phyloP scores from a whole-genome alignment of 371 early-diverging fungal genomes.

The Mucor sp. region DNA sequence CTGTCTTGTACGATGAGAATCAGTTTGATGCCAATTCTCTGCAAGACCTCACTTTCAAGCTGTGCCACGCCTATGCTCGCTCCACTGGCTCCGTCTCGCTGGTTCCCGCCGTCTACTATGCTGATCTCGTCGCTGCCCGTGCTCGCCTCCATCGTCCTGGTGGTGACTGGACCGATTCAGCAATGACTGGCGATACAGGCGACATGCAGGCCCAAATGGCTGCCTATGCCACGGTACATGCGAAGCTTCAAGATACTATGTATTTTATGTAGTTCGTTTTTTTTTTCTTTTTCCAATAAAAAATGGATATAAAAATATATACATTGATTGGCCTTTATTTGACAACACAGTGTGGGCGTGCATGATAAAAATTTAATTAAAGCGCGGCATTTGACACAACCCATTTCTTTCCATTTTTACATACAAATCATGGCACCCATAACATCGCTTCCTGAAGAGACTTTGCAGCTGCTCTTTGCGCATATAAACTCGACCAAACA shows the following conservation, averaged over 20 bases:
- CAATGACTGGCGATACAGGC: conserved; percentile 36
- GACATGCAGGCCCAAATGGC: conserved; percentile 43
- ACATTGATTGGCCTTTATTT: too few relatives aligned
- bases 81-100: conserved; percentile 84
- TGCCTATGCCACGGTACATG: conserved; percentile 39
- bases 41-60: conserved; percentile 81
- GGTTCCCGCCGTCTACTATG: conserved; percentile 89
- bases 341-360: too few relatives aligned
- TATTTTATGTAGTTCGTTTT: conserved; percentile 28
- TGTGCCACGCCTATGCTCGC: conserved; percentile 90
- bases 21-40: conserved; percentile 73
- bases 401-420: too few relatives aligned
- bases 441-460: too few relatives aligned
- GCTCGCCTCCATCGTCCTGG: conserved; percentile 75
- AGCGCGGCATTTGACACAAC: too few relatives aligned
- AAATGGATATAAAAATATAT: too few relatives aligned
- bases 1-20: conserved; percentile 86
- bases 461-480: too few relatives aligned
- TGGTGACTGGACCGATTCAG: conserved; percentile 52
- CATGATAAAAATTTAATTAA: too few relatives aligned
- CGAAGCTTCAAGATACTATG: conserved; percentile 20
- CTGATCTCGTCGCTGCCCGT: conserved; percentile 87
- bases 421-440: too few relatives aligned
- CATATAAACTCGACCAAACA: too few relatives aligned
- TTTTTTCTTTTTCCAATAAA: too few relatives aligned